phyloP scores from a whole-genome alignment of 192 early-diverging fungal species.

The Mortierella hygrophila region DNA sequence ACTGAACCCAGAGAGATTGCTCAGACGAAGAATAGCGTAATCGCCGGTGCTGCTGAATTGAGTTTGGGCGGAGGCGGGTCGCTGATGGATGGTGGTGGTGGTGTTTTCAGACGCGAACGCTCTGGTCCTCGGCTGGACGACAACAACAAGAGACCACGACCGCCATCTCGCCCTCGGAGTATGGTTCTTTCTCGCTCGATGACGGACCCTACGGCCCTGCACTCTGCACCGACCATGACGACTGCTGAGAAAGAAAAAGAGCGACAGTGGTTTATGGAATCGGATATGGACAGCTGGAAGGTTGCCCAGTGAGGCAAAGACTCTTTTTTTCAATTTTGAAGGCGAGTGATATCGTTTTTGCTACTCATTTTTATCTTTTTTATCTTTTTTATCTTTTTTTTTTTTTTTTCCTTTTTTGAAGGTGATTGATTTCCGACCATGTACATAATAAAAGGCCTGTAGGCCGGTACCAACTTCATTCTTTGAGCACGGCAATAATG shows the following conservation, averaged over 20 bases:
- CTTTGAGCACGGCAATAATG: too few relatives aligned
- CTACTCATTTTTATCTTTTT: not conserved
- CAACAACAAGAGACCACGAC: not conserved
- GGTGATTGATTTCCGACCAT: not conserved
- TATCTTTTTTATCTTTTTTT: not conserved
- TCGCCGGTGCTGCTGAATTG: not conserved
- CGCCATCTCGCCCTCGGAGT: not conserved
- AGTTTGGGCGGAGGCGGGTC: too few relatives aligned
- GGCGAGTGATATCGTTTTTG: not conserved
- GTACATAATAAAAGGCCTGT: not conserved
- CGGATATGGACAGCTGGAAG: slow-evolving; percentile 41
- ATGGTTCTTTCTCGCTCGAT: slow-evolving; percentile 8
- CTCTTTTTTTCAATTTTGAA: too few relatives aligned
- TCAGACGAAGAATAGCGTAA: not conserved
- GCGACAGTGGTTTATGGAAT: slow-evolving; percentile 32
- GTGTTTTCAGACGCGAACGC: not conserved
- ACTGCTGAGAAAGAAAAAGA: slow-evolving; percentile 11
- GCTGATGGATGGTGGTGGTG: too few relatives aligned
- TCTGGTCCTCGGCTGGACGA: slow-evolving; percentile 8
- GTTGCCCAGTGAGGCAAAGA: slow-evolving; percentile 7
- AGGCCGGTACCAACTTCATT: too few relatives aligned
- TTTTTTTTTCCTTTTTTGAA: not conserved
- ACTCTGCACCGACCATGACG: not conserved
- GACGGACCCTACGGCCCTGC: slow-evolving; percentile 29
- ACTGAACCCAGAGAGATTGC: not conserved